Conservation (phyloP, 176 grass and related monocot genomes). For the Alloteropsis semialata region DNA sequence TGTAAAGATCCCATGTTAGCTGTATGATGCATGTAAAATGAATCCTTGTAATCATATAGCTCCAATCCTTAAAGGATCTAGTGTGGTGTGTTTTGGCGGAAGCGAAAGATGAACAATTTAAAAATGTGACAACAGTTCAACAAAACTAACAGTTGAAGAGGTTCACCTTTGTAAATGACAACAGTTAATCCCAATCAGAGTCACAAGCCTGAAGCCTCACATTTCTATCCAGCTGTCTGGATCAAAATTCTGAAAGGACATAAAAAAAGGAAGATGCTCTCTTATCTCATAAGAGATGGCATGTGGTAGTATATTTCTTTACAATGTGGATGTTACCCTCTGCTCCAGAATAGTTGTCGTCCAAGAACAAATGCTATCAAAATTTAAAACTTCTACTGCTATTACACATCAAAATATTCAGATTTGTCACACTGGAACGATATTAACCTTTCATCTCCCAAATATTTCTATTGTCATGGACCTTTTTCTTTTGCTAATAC, state of each 20-base stretch:
- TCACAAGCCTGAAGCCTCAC: background rate
- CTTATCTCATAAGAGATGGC: constrained; percentile 20
- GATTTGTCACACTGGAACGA: background rate
- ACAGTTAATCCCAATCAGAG: background rate
- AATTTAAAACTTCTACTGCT: background rate
- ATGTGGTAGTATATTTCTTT: constrained; percentile 19
- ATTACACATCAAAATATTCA: background rate
- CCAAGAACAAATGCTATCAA: background rate
- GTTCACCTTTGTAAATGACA: background rate
- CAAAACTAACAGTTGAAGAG: background rate
- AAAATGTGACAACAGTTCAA: background rate
- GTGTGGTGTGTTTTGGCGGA: background rate
- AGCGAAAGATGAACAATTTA: background rate
- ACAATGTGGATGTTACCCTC: background rate
- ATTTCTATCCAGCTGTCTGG: constrained; percentile 26
- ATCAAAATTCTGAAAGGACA: constrained; percentile 38
- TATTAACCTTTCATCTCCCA: background rate
- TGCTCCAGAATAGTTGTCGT: background rate
- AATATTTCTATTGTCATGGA: background rate
- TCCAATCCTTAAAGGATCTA: background rate
- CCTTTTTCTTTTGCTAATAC: background rate
- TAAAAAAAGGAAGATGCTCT: constrained; percentile 23
- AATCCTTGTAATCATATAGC: background rate
- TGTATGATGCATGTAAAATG: background rate
- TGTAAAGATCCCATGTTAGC: background rate